These are phyloP conservation scores for Rhynchospora pubera DNA, from an alignment of 176 grass and related monocot genomes.

Conservation along the genomic window DNA sequence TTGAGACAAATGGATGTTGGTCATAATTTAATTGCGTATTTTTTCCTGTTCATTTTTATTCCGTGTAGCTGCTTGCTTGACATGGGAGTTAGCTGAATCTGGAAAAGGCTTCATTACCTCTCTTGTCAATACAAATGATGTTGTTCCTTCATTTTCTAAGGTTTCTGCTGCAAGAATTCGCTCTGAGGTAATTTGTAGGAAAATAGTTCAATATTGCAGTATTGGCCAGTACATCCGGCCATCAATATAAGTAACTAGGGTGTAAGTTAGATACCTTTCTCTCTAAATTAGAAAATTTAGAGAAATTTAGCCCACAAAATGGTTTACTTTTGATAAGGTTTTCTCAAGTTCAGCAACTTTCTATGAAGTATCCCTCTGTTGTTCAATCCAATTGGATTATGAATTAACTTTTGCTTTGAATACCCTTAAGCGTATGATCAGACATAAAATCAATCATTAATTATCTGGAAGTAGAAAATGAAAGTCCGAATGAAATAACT, in stretches of 20 bases:
- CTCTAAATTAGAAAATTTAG: neutral
- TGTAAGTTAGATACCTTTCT: neutral
- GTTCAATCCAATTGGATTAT: neutral
- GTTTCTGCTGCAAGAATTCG: conserved; percentile 55
- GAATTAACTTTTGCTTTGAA: neutral
- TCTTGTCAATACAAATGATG: conserved; percentile 82
- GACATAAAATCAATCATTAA: neutral
- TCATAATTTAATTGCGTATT: neutral
- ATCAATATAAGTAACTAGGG: neutral
- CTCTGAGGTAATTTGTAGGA: conserved; percentile 45
- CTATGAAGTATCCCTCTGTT: neutral
- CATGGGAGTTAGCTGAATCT: conserved; percentile 79
- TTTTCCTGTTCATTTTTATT: conserved; percentile 16
- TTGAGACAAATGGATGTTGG: neutral
- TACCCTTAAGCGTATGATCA: neutral
- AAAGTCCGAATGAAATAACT: neutral
- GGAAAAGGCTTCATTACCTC: conserved; percentile 72
- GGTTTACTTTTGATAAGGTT: neutral
- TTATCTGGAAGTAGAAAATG: neutral
- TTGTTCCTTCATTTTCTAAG: conserved; percentile 64
- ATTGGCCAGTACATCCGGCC: neutral
- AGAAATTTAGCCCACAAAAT: neutral
- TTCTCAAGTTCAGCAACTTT: neutral
- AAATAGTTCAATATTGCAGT: neutral
- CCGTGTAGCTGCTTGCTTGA: conserved; percentile 67